Evolutionary conservation across 257 asterid species (phyloP), one percentile per base, ranked within the genome.

Genomic region (Gentiana dahurica): DNA sequence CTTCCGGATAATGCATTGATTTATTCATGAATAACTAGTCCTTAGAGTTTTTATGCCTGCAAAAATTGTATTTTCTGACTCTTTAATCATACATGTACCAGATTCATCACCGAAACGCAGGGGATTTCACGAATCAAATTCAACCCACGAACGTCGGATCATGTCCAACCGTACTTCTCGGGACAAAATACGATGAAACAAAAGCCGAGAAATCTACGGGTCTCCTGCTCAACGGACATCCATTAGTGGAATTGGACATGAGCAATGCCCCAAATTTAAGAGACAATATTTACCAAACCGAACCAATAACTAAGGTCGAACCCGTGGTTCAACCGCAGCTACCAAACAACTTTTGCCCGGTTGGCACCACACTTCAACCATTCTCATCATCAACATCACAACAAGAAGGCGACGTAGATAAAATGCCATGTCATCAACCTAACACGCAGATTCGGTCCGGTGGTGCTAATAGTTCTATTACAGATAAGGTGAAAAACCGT

Each of bases 141-240:
- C 88, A 67, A 66, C 76, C 73, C 55, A 66, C 71, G 34, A 79
- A 71, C 49, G 54, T 73, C 24, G 79, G 66, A 53, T 55, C 87
- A 58, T 75, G 71, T 73, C 81, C 76, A 57, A 80, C 81, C 49
- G 51, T 78, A 46, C 55, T 68, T 44, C 80, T 75, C 63, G 78
- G 83, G 24, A 70, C 74, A 55, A 86, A 73, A 76, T 68, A 73
- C 47, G 87, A 80, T 3, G 87, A 78, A 65, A 78, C 62, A 55
- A 87, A 77, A 67, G 73, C 60, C 47, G 67, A 54, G 36, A 47
- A 53, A 60, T 66, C 85, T 66, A 76, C 77, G 2, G 67, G 70
- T 65, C 71, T 68, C 62, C 80, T 82, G 15, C 59, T 68, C 70
- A 76, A 74, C 49, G 87, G 82, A 55, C 87, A 83, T 65, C 83